Evolutionary conservation across 139 green algal species (phyloP).

Genomic region (Ostreobium quekettii): DNA sequence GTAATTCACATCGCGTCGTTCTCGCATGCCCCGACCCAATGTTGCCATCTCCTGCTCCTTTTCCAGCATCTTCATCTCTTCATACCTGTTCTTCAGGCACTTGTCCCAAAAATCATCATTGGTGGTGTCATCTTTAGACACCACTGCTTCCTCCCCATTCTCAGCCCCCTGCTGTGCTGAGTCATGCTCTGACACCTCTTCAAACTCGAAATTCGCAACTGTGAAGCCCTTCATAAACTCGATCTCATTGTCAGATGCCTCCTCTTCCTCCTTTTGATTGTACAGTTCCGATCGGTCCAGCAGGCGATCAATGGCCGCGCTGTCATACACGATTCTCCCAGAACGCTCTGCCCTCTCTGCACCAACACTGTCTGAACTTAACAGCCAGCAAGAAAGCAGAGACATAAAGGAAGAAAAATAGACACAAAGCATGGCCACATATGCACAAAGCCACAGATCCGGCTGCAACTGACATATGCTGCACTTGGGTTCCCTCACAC

Average conservation of each 20-base stretch:
- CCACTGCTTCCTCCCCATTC: too few relatives aligned
- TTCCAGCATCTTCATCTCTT: not conserved
- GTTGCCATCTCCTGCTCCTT: not conserved
- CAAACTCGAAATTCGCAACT: constrained; percentile 13
- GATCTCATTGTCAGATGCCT: constrained; percentile 26
- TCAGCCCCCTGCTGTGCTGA: too few relatives aligned
- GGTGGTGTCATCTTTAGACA: too few relatives aligned
- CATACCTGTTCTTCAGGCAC: not conserved
- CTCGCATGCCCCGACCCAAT: too few relatives aligned
- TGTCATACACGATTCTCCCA: constrained; percentile 64
- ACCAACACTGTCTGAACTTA: too few relatives aligned
- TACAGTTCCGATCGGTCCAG: constrained; percentile 45
- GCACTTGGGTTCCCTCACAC: not conserved
- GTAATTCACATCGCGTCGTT: too few relatives aligned
- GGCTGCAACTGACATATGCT: too few relatives aligned
- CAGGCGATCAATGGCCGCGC: constrained; percentile 56
- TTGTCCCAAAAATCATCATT: not conserved
- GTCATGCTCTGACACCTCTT: not conserved
- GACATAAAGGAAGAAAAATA: too few relatives aligned
- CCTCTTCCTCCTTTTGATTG: constrained; percentile 17
- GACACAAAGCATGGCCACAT: too few relatives aligned
- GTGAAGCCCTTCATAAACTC: constrained; percentile 51
- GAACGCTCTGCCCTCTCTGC: not conserved
- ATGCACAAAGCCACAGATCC: too few relatives aligned
- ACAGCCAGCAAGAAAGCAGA: too few relatives aligned